phyloP scores from a whole-genome alignment of 305 asterid species.

The Petunia hybrid region DNA sequence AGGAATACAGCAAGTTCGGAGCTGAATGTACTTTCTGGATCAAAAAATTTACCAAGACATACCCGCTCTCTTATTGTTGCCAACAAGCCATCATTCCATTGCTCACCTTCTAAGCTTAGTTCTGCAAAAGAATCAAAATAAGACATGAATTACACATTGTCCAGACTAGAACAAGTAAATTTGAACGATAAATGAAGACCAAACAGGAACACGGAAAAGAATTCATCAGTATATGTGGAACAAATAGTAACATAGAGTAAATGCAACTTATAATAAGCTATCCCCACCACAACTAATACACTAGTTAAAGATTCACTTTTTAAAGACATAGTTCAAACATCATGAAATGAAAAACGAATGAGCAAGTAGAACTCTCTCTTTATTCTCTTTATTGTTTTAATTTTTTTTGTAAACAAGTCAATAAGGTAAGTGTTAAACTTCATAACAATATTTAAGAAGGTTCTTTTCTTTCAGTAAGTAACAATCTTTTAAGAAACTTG shows the following conservation, averaged over 20 bases:
- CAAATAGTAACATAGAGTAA: not conserved
- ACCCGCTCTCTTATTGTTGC: constrained; percentile 98
- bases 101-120: constrained; percentile 86
- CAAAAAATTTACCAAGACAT: constrained; percentile 34
- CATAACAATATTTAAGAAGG: constrained; percentile 7
- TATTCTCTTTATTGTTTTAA: not conserved
- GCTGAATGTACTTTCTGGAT: not conserved
- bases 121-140: constrained; percentile 58
- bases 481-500: not conserved
- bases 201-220: constrained; percentile 9
- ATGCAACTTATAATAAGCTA: not conserved
- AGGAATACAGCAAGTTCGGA: constrained; percentile 1
- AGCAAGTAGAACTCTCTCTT: not conserved
- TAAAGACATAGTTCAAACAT: constrained; percentile 10
- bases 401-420: not conserved
- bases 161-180: constrained; percentile 10
- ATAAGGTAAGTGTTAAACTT: constrained; percentile 5
- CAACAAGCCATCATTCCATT: constrained; percentile 97
- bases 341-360: constrained; percentile 1
- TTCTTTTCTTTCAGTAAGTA: not conserved
- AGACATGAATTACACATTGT: not conserved
- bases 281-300: not conserved
- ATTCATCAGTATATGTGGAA: not conserved
- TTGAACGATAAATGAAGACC: not conserved
- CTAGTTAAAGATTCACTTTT: not conserved